phyloP scores from a whole-genome alignment of 805 yeast genomes.

The Schwanniomyces vanrijiae region DNA sequence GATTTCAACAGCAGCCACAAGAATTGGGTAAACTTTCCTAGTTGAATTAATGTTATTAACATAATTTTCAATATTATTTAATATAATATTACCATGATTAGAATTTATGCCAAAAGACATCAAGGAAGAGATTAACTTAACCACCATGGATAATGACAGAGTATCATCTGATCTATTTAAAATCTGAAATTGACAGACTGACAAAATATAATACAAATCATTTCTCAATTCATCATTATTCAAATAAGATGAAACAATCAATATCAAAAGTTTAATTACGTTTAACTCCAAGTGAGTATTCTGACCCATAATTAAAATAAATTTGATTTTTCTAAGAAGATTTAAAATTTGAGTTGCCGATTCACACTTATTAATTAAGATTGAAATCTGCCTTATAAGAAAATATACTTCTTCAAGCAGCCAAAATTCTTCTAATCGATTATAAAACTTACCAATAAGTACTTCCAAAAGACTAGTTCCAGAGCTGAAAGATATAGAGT shows the following conservation, averaged over 20 bases:
- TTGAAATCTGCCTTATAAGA: slow-evolving; percentile 31
- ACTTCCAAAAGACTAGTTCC: slow-evolving; percentile 23
- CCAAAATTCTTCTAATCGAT: slow-evolving; percentile 30
- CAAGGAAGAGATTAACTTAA: slow-evolving; percentile 8
- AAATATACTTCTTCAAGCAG: slow-evolving; percentile 31
- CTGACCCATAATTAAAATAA: slow-evolving; percentile 27
- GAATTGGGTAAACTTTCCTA: slow-evolving; percentile 3
- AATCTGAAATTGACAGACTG: slow-evolving; percentile 7
- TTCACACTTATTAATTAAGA: slow-evolving; percentile 17
- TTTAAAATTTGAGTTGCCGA: slow-evolving; percentile 19
- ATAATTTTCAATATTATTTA: slow-evolving; percentile 2
- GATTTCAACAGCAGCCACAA: slow-evolving; percentile 1
- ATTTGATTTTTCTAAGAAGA: slow-evolving; percentile 36
- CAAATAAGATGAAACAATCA: slow-evolving; percentile 21
- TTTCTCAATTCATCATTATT: slow-evolving; percentile 9
- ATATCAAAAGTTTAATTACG: slow-evolving; percentile 18
- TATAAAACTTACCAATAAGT: slow-evolving; percentile 21
- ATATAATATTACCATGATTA: background rate
- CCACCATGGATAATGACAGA: slow-evolving; percentile 7
- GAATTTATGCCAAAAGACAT: slow-evolving; percentile 1
- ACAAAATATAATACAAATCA: slow-evolving; percentile 27
- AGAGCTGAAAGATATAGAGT: slow-evolving; percentile 22
- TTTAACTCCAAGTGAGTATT: slow-evolving; percentile 11
- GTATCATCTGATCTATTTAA: slow-evolving; percentile 2
- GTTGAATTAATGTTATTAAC: background rate